Base-by-base conservation (phyloP, 371 early-diverging fungal genomes). In the Rhizomucor pusillus region DNA sequence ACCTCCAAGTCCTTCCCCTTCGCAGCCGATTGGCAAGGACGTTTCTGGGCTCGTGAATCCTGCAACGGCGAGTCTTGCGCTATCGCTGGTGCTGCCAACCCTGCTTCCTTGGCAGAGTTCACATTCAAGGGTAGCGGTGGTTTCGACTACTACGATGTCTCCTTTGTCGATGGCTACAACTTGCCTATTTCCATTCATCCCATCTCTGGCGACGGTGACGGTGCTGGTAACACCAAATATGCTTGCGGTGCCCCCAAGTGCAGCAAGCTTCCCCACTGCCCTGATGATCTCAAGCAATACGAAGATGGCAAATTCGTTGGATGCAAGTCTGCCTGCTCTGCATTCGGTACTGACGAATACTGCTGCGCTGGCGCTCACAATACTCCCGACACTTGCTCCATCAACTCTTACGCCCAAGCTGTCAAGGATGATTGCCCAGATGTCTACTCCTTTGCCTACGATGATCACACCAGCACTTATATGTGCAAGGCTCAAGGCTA, bases 361-460 rank as follows among this genome's bases (percentile, higher is more conserved):
- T 74, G 71, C 20, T 75, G 75, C 50, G 63, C 70, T 11, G 75
- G 71, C 9, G 33, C 29, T 14, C 48, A 54, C 33, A 59, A 63
- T 52, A 63, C 52, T 20, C 52, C 63, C 5, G 58, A 55, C 3
- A 67, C 57, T 4, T 75, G 75, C 52, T 54, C 50, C 7, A 43
- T 64, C 11, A 69, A 69, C 51, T 41, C 53, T 20, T 75, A 59
- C 51, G 61, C 69, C 14, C 52, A 56, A 22, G 46, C 47, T 12
- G 48, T 71, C 36, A 69, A 75, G 50, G 18, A 46, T 7, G 53
- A 47, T 4, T 75, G 75, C 24, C 72, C 75, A 43, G 60, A 71
- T 47, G 59, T 63, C 12, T 75, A 75, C 55, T 66, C 68, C 19
- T 81, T 69, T 66, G 76, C 77, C 24, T 79, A 73, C 43, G 81